phyloP scores from a whole-genome alignment of 192 early-diverging fungal genomes.

The Backusella macrospora region DNA sequence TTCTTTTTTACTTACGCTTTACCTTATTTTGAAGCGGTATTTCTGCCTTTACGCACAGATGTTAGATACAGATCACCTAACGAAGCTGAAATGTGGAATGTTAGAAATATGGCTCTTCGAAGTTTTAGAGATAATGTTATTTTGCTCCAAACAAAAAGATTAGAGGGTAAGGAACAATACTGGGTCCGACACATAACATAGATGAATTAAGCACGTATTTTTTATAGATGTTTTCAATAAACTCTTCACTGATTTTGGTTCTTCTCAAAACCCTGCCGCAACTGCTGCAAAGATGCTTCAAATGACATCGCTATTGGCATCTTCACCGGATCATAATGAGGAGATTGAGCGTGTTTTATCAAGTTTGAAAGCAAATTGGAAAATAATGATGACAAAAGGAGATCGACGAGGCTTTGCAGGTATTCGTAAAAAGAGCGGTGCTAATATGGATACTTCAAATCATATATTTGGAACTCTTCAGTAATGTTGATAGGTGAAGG shows the following conservation, averaged over 20 bases:
- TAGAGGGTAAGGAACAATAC: constrained; percentile 55
- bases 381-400: constrained; percentile 55
- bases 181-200: neutral
- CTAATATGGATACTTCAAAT: neutral
- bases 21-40: constrained; percentile 86
- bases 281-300: constrained; percentile 71
- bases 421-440: constrained; percentile 22
- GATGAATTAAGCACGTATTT: neutral
- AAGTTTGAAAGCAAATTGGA: constrained; percentile 58
- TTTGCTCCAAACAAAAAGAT: constrained; percentile 57
- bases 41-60: constrained; percentile 70
- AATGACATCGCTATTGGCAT: constrained; percentile 69
- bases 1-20: constrained; percentile 81
- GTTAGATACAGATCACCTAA: constrained; percentile 37
- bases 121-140: constrained; percentile 71
- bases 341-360: constrained; percentile 56
- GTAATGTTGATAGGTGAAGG: neutral
- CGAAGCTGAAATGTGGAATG: constrained; percentile 55
- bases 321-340: constrained; percentile 50
- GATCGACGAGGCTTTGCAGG: constrained; percentile 60
- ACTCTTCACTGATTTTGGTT: constrained; percentile 66
- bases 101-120: constrained; percentile 62
- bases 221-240: constrained; percentile 62
- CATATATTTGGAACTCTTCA: constrained; percentile 26
- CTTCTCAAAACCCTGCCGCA: constrained; percentile 62